phyloP scores from a whole-genome alignment of 371 early-diverging fungal species.

The Synchytrium microbalum region DNA sequence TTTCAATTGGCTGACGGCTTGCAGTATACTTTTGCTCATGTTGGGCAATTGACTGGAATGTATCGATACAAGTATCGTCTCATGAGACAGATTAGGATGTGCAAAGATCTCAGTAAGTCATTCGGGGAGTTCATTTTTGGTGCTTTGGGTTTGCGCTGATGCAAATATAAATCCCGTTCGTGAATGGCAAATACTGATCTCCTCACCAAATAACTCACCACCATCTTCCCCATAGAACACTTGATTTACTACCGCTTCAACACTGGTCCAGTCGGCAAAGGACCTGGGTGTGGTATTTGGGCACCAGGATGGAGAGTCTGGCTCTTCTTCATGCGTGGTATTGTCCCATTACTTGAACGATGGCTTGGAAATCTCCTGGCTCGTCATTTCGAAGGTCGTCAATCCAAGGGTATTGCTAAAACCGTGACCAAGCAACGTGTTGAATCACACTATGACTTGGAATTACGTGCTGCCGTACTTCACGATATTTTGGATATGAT shows the following conservation, averaged over 20 bases:
- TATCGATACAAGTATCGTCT: slow-evolving; percentile 99
- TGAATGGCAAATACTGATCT: slow-evolving; percentile 15
- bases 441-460: slow-evolving; percentile 96
- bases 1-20: slow-evolving; percentile 96
- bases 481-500: slow-evolving; percentile 97
- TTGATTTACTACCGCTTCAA: slow-evolving; percentile 68
- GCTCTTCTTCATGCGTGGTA: slow-evolving; percentile 98
- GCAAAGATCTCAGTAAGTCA: slow-evolving; percentile 19
- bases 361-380: slow-evolving; percentile 97
- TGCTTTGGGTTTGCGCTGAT: background rate
- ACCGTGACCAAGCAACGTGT: slow-evolving; percentile 98
- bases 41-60: slow-evolving; percentile 99
- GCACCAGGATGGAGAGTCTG: slow-evolving; percentile 99
- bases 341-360: slow-evolving; percentile 92
- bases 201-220: background rate
- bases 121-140: too few species aligned
- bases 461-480: slow-evolving; percentile 94
- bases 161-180: too few species aligned
- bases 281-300: slow-evolving; percentile 98
- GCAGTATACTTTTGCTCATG: slow-evolving; percentile 97
- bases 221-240: background rate
- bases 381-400: slow-evolving; percentile 97
- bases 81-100: slow-evolving; percentile 96
- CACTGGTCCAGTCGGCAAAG: slow-evolving; percentile 94
- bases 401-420: slow-evolving; percentile 94